Base-by-base conservation (phyloP, 2,329 filamentous ascomycete species). In the Tolypocladium tropicale region DNA sequence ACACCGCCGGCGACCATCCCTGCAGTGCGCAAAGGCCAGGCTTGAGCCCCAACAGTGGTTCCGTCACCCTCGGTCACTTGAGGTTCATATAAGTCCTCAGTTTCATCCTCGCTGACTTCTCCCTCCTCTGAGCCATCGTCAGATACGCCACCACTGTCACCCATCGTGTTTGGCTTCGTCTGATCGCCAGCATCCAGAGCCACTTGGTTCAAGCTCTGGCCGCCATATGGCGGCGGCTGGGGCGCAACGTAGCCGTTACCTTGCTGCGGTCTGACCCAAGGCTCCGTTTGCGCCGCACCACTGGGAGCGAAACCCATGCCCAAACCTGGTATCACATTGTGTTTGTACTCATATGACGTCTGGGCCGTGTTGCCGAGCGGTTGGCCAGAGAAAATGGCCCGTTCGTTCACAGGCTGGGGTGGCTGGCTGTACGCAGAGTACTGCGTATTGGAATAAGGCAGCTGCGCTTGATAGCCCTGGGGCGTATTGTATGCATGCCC, bases 51-150 rank as follows among this genome's bases (percentile, higher is more conserved):
- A 16, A 23, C n/a, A 28, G 32, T 49, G 48, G 32, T 33, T 28
- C 52, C 54, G 9, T 33, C 37, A 6, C 59, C 55, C 11, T 58
- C 60, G 21, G 55, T 53, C 18, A 61, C 60, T 16, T 54, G 57
- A 11, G 78, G 75, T 52, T 81, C 78, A 58, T 83, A 83, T 2
- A 78, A 63, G 62, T 83, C 79, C 53, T 83, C 79, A 52, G 79
- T 76, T 62, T 86, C 84, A 21, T 78, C 81, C 63, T 93, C 89
- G 60, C 83, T 88, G 33, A 94, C 68, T 68, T 95, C 90, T 18
- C 88, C 89, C 64, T 95, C 89, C 64, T 94, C 89, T 51, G 64
- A 62, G 39, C 64, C 63, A 7, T 61, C 60, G 33, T 59, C 58
- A 11, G 36, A 53, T 6, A n/a, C 32, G 7, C 37, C 49, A 7